Conservation (phyloP, 768 basidiomycete genomes). For the Pholiota microspora region DNA sequence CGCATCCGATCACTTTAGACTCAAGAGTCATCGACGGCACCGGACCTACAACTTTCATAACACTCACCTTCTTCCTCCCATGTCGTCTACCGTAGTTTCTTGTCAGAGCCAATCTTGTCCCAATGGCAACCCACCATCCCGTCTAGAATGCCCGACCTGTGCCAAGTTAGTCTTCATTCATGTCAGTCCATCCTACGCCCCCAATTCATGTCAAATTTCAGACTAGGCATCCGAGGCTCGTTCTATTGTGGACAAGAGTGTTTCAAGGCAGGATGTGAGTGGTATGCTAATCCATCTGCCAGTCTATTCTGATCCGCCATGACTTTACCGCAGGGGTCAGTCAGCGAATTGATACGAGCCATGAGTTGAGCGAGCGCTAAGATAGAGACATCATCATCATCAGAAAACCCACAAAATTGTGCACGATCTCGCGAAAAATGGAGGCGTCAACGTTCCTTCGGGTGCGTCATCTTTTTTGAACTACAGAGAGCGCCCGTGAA, state of each 20-base stretch:
- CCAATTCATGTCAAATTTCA: slow-evolving; percentile 28
- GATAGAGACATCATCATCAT: slow-evolving; percentile 4
- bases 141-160: slow-evolving; percentile 92
- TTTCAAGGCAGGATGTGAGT: slow-evolving; percentile 92
- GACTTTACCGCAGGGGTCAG: slow-evolving; percentile 32
- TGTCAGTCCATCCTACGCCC: slow-evolving; percentile 4
- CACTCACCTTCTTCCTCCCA: slow-evolving; percentile 12
- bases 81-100: slow-evolving; percentile 28
- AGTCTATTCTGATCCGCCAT: slow-evolving; percentile 12
- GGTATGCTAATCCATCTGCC: slow-evolving; percentile 9
- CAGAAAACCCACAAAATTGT: slow-evolving; percentile 84
- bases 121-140: slow-evolving; percentile 82
- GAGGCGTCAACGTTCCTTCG: slow-evolving; percentile 19
- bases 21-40: not conserved
- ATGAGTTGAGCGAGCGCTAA: slow-evolving; percentile 5
- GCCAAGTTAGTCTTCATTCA: slow-evolving; percentile 61
- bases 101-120: slow-evolving; percentile 74
- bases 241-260: slow-evolving; percentile 96
- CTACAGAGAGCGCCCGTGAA: not conserved
- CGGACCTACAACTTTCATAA: slow-evolving; percentile 16
- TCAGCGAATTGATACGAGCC: slow-evolving; percentile 5
- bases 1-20: not conserved
- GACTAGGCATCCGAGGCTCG: slow-evolving; percentile 78
- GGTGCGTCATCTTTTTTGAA: slow-evolving; percentile 3
- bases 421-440: slow-evolving; percentile 57